A percentile compares a stretch with the other conserved stretches of the same genome.
Conservation (phyloP, 495 filamentous ascomycete genomes). For the Aspergillus homomorphus region DNA sequence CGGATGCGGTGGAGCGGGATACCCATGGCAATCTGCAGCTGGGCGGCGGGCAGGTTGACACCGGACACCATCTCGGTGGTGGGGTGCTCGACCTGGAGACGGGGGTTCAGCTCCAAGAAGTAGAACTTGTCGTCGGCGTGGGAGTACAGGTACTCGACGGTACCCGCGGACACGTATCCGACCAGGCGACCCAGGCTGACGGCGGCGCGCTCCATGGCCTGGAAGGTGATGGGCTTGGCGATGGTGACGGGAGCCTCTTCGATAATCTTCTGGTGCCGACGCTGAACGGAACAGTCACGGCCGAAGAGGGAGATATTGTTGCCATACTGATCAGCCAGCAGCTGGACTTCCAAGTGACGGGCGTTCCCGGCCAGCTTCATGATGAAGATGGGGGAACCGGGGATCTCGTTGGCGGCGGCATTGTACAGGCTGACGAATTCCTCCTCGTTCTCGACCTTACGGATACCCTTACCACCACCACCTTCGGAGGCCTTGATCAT, state of each 20-base stretch:
- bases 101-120: constrained; percentile 96
- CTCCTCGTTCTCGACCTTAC: constrained; percentile 86
- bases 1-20: constrained; percentile 91
- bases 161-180: constrained; percentile 97
- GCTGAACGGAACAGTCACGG: constrained; percentile 97
- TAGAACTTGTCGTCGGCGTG: constrained; percentile 99
- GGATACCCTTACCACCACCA: constrained; percentile 98
- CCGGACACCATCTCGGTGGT: constrained; percentile 99
- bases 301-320: constrained; percentile 99
- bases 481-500: constrained; percentile 99
- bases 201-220: constrained; percentile 93
- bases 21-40: constrained; percentile 99
- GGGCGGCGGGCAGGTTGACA: constrained; percentile 94
- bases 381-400: constrained; percentile 99
- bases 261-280: constrained; percentile 99
- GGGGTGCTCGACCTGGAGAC: constrained; percentile 98
- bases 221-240: constrained; percentile 82
- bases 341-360: constrained; percentile 93
- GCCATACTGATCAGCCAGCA: constrained; percentile 97
- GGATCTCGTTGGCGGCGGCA: constrained; percentile 94
- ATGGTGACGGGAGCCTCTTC: constrained; percentile 98
- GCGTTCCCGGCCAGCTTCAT: constrained; percentile 99
- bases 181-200: constrained; percentile 91
- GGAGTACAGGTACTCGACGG: constrained; percentile 98
- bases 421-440: constrained; percentile 84